Evolutionary conservation across 1,284 basidiomycete species (phyloP), one percentile per base, ranked within the genome.

Genomic region (Heimioporus retisporus): DNA sequence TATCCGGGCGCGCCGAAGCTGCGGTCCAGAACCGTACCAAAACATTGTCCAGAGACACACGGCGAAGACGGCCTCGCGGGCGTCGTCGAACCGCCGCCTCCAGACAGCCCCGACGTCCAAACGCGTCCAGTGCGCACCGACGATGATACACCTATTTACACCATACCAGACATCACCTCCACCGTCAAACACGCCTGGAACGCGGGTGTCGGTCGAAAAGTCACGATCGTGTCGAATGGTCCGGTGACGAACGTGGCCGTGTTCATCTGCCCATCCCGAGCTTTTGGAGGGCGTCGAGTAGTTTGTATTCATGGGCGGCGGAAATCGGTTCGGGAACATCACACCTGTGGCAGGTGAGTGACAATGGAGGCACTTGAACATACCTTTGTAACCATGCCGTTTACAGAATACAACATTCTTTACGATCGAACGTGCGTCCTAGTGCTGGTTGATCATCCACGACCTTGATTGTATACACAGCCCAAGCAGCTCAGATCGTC

Each of bases 251-350:
- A 96, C 71, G 84, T 93, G 48, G 94, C 93, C 0, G 80, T 95
- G 3, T 94, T 96, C 74, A 83, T 92, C 23, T 66, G 86, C 89
- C 2, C 92, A 92, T 77, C 88, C 92, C 0, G 88, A 93, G 53
- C 81, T 96, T 13, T 73, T 94, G n/a, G 83, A 83, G 4, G 90
- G 85, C 14, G 81, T 95, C 7, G 90, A 92, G 67, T 87, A 93
- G 71, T 88, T 96, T 65, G 91, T 95, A 6, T 93, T 95, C 73
- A 96, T 96, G 94, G 94, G 95, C 21, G 94, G 94, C 50, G 92
- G 89, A 2, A 89, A 94, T n/a, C 94, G 94, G 6, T 75, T 93
- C 18, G 94, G 94, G 0, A 96, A 95, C 73, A 82, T 90, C 55
- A 90, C 90, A n/a, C 82, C 93, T 18, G 90, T 88, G 18, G 93